A percentile compares a stretch with the other conserved stretches of the same genome.
phyloP scores from a whole-genome alignment of 1,284 basidiomycete species.

The Heliocybe sulcata region DNA sequence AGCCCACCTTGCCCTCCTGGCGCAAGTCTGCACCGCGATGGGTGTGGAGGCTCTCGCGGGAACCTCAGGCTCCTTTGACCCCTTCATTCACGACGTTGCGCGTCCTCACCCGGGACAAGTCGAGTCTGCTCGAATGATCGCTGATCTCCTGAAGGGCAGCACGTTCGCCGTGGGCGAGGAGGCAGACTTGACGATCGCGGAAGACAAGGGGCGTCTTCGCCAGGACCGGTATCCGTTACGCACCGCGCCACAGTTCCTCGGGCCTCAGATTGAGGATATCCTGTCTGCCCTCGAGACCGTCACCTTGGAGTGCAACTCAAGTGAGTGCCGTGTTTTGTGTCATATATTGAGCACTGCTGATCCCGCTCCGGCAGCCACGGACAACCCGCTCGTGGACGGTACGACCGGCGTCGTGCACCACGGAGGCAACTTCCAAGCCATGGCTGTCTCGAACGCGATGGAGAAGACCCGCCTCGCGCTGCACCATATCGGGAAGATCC shows the following conservation, averaged over 20 bases:
- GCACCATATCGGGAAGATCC: constrained; percentile 76
- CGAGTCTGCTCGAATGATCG: constrained; percentile 65
- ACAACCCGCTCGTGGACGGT: constrained; percentile 70
- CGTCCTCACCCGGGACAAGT: constrained; percentile 88
- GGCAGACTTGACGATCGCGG: constrained; percentile 53
- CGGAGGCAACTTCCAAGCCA: constrained; percentile 86
- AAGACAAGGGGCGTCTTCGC: constrained; percentile 62
- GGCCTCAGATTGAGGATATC: constrained; percentile 82
- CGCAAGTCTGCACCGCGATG: constrained; percentile 78
- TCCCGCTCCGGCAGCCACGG: constrained; percentile 40
- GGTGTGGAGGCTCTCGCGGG: constrained; percentile 78
- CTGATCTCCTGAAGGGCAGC: constrained; percentile 65
- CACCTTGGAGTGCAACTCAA: constrained; percentile 80
- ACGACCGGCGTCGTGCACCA: constrained; percentile 65
- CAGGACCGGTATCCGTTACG: constrained; percentile 80
- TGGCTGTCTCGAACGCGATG: constrained; percentile 83
- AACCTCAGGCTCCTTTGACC: constrained; percentile 65
- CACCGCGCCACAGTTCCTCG: constrained; percentile 79
- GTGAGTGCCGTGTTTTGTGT: constrained; percentile 34
- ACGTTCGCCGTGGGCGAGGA: constrained; percentile 60
- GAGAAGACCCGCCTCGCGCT: constrained; percentile 81
- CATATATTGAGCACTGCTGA: constrained; percentile 5
- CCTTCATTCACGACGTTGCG: constrained; percentile 74
- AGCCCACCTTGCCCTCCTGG: constrained; percentile 62
- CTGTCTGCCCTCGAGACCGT: constrained; percentile 57